Conservation (phyloP, 2,329 filamentous ascomycete species). For the Westerdykella sp. region DNA sequence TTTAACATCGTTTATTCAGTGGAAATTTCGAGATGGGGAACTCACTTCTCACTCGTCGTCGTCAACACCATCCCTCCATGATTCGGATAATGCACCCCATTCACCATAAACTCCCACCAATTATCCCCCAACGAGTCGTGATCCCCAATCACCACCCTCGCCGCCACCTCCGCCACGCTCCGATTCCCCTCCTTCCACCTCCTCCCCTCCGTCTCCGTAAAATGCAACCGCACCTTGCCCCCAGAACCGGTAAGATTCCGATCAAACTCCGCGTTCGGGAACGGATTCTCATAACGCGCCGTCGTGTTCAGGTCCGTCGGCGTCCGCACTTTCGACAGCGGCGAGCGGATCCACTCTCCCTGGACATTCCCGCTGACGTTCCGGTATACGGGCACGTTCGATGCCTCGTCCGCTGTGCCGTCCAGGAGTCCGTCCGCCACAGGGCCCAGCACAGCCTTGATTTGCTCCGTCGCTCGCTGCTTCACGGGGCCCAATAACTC, state of each 20-base stretch:
- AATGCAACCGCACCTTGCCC: conserved; percentile 62
- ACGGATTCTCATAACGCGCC: conserved; percentile 58
- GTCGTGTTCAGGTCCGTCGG: conserved; percentile 44
- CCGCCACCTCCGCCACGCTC: conserved; percentile 61
- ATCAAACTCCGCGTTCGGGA: conserved; percentile 61
- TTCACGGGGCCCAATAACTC: conserved; percentile 62
- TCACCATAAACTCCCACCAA: conserved; percentile 71
- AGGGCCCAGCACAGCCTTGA: conserved; percentile 38
- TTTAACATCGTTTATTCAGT: no score
- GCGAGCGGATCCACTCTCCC: conserved; percentile 65
- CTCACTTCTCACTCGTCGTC: conserved; percentile 82
- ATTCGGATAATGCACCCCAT: conserved; percentile 81
- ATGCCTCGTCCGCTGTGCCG: conserved; percentile 33
- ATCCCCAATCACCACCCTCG: conserved; percentile 67
- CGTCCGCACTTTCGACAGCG: conserved; percentile 45
- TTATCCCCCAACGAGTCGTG: conserved; percentile 58
- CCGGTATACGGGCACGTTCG: conserved; percentile 59
- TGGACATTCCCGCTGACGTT: conserved; percentile 72
- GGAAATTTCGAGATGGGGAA: neutral
- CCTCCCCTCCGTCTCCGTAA: conserved; percentile 50
- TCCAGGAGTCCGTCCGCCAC: conserved; percentile 21
- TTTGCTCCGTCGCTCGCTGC: conserved; percentile 56
- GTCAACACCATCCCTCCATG: conserved; percentile 74
- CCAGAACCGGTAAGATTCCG: conserved; percentile 69
- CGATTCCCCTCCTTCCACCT: conserved; percentile 28